A percentile compares a stretch with the other conserved stretches of the same genome.
phyloP scores from a whole-genome alignment of 768 basidiomycete genomes.

The Rhizopogon sp. region DNA sequence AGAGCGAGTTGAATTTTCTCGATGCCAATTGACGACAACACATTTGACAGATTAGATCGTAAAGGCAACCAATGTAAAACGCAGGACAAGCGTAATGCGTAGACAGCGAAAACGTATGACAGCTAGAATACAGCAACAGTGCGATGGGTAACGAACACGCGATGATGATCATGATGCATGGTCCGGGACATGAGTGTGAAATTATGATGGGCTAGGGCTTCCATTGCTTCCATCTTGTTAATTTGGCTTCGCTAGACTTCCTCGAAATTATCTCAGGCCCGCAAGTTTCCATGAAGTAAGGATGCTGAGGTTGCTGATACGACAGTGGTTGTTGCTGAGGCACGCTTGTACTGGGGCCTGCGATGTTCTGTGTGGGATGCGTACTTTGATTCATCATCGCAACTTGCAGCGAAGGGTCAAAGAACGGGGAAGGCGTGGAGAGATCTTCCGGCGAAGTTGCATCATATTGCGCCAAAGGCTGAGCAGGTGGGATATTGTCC shows the following conservation, averaged over 20 bases:
- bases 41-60: neutral
- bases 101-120: neutral
- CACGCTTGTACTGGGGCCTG: conserved; percentile 1
- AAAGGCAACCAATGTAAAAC: neutral
- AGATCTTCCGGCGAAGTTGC: neutral
- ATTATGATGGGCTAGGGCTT: neutral
- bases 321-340: neutral
- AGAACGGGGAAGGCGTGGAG: neutral
- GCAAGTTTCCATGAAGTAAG: neutral
- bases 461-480: neutral
- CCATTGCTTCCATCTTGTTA: conserved; percentile 20
- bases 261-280: conserved; percentile 16
- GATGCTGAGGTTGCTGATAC: neutral
- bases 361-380: neutral
- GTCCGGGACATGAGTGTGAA: neutral
- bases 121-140: neutral
- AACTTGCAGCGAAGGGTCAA: neutral
- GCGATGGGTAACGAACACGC: conserved; percentile 1
- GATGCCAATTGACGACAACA: no score
- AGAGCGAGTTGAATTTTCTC: no score
- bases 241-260: conserved; percentile 37
- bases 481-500: neutral
- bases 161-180: neutral
- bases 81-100: neutral
- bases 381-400: neutral